phyloP scores from a whole-genome alignment of 108 stramenopile species.

The Bacterosira constricta region DNA sequence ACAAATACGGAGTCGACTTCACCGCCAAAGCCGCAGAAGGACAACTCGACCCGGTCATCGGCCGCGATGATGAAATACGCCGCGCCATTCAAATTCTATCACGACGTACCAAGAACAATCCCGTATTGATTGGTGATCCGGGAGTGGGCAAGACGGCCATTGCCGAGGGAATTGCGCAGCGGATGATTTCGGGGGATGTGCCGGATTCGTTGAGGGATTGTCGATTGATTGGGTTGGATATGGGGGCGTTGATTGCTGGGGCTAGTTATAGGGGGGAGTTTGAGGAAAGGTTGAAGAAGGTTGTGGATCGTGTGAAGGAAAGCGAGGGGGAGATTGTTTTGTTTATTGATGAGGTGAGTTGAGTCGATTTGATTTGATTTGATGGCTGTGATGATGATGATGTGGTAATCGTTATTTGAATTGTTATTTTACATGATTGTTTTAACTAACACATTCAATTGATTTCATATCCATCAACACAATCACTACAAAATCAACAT shows the following conservation, averaged over 20 bases:
- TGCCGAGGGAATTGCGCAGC: slow-evolving; percentile 93
- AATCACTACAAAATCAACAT: too few relatives aligned
- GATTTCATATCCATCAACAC: too few relatives aligned
- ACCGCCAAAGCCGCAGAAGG: slow-evolving; percentile 84
- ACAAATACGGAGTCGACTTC: slow-evolving; percentile 96
- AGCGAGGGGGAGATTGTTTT: slow-evolving; percentile 95
- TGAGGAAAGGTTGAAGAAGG: slow-evolving; percentile 98
- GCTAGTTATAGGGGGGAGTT: slow-evolving; percentile 99
- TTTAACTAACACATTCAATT: too few relatives aligned
- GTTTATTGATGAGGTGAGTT: slow-evolving; percentile 94
- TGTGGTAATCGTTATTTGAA: not conserved
- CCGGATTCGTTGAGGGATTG: slow-evolving; percentile 53
- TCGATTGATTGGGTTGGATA: slow-evolving; percentile 91
- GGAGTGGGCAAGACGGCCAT: slow-evolving; percentile 98
- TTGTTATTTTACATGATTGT: not conserved
- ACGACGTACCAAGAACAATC: slow-evolving; percentile 98
- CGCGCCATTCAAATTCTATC: slow-evolving; percentile 95
- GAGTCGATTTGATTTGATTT: too few relatives aligned
- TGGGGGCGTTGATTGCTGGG: slow-evolving; percentile 98
- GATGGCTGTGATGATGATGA: too few relatives aligned
- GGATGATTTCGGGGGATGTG: slow-evolving; percentile 64
- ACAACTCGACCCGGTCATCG: slow-evolving; percentile 97
- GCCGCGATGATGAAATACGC: slow-evolving; percentile 98
- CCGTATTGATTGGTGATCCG: slow-evolving; percentile 98
- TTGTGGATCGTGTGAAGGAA: slow-evolving; percentile 94